Evolutionary conservation across 2,329 filamentous ascomycete species (phyloP), one percentile per base, ranked within the genome.

Genomic region (Mycosphaerelloides madeirae): DNA sequence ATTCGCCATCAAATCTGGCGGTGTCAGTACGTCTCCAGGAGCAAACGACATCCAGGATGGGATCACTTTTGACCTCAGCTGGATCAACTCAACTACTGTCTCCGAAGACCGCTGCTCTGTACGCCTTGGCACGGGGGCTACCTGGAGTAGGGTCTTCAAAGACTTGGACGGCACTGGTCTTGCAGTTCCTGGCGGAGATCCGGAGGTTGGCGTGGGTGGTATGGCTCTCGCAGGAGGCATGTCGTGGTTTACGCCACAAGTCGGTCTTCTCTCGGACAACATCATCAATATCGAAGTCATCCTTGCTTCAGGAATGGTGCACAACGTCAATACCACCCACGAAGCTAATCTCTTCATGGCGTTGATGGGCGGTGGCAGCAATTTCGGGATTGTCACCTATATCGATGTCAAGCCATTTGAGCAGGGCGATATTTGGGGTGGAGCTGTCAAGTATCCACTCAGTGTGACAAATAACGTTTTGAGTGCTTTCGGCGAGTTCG

Each of bases 211-310:
- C 9, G 69, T 76, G 1, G 62, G 66, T 3, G 74, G 74, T 1
- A 61, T 73, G 19, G 51, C 68, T 3, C 65, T 75, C 0, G 72
- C 72, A n/a, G 58, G 58, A 18, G 76, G 76, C 5, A 69, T 75
- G 19, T 73, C 70, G 0, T 77, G 66, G 59, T 71, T 75, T 50
- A 65, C 68, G 2, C 65, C 65, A 0, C 58, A 58, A 1, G 57
- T 67, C 49, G 78, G 78, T 8, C 77, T 73, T 63, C 71, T 68
- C 15, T 70, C 69, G 36, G 75, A 59, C 29, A 55, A 46, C 25
- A 53, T 57, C 3, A 5, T 52, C 19, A 50, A 54, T 16, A 56
- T 47, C 31, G 48, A 55, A 42, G 37, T 62, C 9, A 53, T 60
- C 7, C 38, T 50, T 15, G 50, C 53, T 6, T 34, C 39, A 29